Base-by-base conservation (phyloP, 768 basidiomycete species). In the Tylopilus sp. region DNA sequence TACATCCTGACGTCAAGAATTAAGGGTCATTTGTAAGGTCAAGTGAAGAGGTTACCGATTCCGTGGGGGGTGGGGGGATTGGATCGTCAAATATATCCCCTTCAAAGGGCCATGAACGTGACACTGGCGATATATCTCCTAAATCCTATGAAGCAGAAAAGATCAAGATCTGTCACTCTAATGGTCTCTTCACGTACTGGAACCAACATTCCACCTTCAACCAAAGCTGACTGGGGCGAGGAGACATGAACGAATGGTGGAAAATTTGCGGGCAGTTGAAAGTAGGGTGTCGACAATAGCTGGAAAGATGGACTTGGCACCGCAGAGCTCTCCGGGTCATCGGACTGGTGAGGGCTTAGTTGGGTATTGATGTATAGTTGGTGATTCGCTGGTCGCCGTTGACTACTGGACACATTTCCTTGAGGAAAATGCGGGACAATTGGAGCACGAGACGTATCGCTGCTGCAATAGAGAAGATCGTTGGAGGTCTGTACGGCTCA, bases 281-380 rank as follows among this genome's bases (percentile, higher is more conserved):
- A 11, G 28, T 10, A 25, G 12, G 64, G 65, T 2, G 63, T 65
- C 6, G 16, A 37, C 22, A 57, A n/a, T 30, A 28, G 6, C 8
- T 30, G 26, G 13, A 56, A 33, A 30, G 61, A 60, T 10, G 40
- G 38, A 26, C 51, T 52, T 10, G 63, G 61, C 1, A 58, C 33
- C 6, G 63, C 54, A 26, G 66, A 68, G 13, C 28, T 43, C 2
- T 51, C 61, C 8, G 53, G 26, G 28, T 63, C 66, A 22, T 45
- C 30, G 8, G 40, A 22, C 16, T 17, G 53, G 38, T 11, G 37
- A 21, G 36, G 13, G 24, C 19, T 36, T 34, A 68, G 28, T 38
- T 54, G 53, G 4, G 66, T 69, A 26, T 65, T 1, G 8, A 68
- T 55, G 13, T 52, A 37, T 36, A 68, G 67, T 11, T n/a, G 54